Evolutionary conservation across 163 green algal genomes (phyloP).

Genomic region (Botryococcus braunii): DNA sequence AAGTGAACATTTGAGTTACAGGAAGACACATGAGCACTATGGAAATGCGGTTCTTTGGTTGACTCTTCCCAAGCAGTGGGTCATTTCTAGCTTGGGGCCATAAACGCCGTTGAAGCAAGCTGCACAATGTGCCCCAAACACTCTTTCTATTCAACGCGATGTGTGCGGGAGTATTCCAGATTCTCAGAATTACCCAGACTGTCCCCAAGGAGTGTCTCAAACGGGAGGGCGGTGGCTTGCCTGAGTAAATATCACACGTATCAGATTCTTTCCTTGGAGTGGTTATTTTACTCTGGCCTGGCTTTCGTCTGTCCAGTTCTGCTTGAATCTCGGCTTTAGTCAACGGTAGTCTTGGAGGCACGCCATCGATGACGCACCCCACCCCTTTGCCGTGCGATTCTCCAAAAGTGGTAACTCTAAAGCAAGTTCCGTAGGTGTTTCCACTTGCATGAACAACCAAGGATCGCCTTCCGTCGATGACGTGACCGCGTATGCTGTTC

Average conservation of each 20-base stretch:
- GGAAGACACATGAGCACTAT: too few species aligned
- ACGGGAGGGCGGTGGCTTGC: background rate
- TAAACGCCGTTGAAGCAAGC: background rate
- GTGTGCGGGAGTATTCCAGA: too few species aligned
- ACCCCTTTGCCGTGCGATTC: constrained; percentile 91
- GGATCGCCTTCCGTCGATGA: too few species aligned
- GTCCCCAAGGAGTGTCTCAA: too few species aligned
- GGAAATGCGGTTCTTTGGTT: too few species aligned
- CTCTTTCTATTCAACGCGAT: too few species aligned
- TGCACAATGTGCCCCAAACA: too few species aligned
- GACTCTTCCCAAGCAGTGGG: too few species aligned
- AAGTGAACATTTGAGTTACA: too few species aligned
- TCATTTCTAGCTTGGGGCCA: background rate
- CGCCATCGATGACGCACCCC: constrained; percentile 94
- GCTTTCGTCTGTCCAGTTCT: constrained; percentile 80
- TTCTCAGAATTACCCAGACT: too few species aligned
- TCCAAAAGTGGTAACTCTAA: constrained; percentile 87
- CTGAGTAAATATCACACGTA: constrained; percentile 70
- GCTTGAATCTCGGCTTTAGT: constrained; percentile 78
- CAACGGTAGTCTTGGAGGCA: constrained; percentile 82
- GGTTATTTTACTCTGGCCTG: constrained; percentile 93
- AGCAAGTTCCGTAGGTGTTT: constrained; percentile 60
- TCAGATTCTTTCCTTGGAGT: constrained; percentile 94
- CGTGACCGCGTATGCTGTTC: too few species aligned
- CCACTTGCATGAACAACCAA: constrained; percentile 24